A percentile compares a stretch with the other conserved stretches of the same genome.
Conservation (phyloP, 1,284 basidiomycete species). For the Apiotrichum porosum region DNA sequence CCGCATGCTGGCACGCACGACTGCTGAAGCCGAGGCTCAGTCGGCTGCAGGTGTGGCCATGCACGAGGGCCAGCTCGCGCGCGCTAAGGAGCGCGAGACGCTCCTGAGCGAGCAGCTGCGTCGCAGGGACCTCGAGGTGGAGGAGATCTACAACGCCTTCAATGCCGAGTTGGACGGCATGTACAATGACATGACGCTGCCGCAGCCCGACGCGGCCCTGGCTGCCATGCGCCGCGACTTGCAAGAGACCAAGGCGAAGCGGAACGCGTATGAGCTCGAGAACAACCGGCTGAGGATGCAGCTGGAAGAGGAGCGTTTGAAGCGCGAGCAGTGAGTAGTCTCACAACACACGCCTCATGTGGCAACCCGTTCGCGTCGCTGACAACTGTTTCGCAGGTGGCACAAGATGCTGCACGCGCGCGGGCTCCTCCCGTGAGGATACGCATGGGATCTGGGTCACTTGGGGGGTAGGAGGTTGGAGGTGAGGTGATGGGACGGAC, state of each 20-base stretch:
- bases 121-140: slow-evolving; percentile 76
- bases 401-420: slow-evolving; percentile 60
- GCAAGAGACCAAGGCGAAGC: slow-evolving; percentile 64
- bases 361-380: too few species aligned
- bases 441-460: background rate
- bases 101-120: slow-evolving; percentile 67
- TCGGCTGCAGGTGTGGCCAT: slow-evolving; percentile 59
- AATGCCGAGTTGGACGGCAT: slow-evolving; percentile 85
- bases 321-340: slow-evolving; percentile 78
- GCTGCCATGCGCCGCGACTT: slow-evolving; percentile 66
- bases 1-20: slow-evolving; percentile 12
- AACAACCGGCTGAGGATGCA: slow-evolving; percentile 71
- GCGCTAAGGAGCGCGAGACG: slow-evolving; percentile 66
- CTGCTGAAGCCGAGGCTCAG: slow-evolving; percentile 41
- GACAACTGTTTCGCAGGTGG: slow-evolving; percentile 57
- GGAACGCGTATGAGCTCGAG: slow-evolving; percentile 66
- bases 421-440: slow-evolving; percentile 50
- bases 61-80: slow-evolving; percentile 61
- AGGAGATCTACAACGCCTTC: slow-evolving; percentile 87
- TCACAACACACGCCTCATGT: too few species aligned
- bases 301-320: slow-evolving; percentile 64
- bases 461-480: too few species aligned
- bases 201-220: slow-evolving; percentile 70
- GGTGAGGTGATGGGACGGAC: background rate
- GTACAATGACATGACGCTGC: slow-evolving; percentile 70